Conservation (phyloP, 768 basidiomycete species). For the Hemileccinum impolitum region DNA sequence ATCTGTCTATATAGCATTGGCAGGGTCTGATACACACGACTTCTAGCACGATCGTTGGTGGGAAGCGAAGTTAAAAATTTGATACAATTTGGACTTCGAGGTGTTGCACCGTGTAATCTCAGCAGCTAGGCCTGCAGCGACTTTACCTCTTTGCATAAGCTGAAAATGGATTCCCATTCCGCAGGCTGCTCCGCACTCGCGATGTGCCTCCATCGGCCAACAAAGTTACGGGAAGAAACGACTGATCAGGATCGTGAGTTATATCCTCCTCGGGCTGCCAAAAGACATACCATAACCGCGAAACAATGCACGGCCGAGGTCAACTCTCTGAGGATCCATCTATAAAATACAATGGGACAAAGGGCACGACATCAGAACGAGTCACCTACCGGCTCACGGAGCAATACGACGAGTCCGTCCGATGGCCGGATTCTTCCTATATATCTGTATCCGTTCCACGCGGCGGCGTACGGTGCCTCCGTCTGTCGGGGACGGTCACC, state of each 20-base stretch:
- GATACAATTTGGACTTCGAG: neutral
- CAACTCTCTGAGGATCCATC: conserved; percentile 25
- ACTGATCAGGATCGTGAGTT: conserved; percentile 33
- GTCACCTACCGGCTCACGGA: conserved; percentile 47
- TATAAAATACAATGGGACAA: conserved; percentile 8
- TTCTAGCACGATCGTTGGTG: neutral
- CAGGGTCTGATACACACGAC: neutral
- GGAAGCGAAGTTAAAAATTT: neutral
- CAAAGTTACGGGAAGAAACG: conserved; percentile 48
- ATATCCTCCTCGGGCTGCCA: neutral
- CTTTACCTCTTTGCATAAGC: conserved; percentile 41
- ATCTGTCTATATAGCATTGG: neutral
- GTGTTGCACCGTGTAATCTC: conserved; percentile 2
- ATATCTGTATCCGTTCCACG: conserved; percentile 57
- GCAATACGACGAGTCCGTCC: conserved; percentile 57
- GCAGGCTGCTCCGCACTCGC: conserved; percentile 33
- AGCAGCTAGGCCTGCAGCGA: conserved; percentile 2
- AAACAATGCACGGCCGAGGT: conserved; percentile 38
- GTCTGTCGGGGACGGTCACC: conserved; percentile 33
- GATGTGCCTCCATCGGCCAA: conserved; percentile 43
- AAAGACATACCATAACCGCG: conserved; percentile 44
- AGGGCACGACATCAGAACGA: neutral
- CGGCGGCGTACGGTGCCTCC: conserved; percentile 41
- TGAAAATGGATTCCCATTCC: conserved; percentile 52
- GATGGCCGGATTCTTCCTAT: conserved; percentile 54